Percentiles rank a stretch among this genome's conserved stretches.
phyloP scores from a whole-genome alignment of 2,329 filamentous ascomycete genomes.

The Cercospora sp. region DNA sequence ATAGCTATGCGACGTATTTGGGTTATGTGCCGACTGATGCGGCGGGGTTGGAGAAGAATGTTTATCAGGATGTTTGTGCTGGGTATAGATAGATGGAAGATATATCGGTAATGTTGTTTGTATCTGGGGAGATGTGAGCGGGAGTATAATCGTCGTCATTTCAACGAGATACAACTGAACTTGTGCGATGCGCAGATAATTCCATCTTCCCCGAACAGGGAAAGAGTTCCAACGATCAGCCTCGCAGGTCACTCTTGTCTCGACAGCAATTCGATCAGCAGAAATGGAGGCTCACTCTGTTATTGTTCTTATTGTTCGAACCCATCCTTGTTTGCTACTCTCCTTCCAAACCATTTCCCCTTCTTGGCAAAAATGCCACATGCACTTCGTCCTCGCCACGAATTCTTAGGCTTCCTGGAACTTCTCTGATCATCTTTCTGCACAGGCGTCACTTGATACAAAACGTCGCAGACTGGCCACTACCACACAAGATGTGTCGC shows the following conservation, averaged over 20 bases:
- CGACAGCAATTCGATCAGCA: not conserved
- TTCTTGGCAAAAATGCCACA: not conserved
- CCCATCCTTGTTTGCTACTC: not conserved
- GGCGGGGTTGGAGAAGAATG: conserved; percentile 15
- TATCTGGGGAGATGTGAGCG: not conserved
- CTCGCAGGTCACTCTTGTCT: not conserved
- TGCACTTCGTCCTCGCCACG: not conserved
- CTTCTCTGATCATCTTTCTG: not conserved
- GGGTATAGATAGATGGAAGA: conserved; percentile 5
- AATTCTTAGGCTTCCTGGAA: not conserved
- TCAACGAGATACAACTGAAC: not conserved
- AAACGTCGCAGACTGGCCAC: not conserved
- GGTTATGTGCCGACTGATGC: conserved; percentile 15
- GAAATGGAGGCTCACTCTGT: not conserved
- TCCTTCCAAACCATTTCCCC: not conserved
- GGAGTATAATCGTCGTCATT: not conserved
- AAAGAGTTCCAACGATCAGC: not conserved
- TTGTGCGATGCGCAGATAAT: not conserved
- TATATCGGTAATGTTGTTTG: not conserved
- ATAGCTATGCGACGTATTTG: conserved; percentile 13
- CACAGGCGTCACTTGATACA: not conserved
- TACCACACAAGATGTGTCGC: conserved; percentile 16
- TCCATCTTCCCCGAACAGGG: not conserved
- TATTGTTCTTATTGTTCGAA: not conserved
- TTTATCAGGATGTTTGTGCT: conserved; percentile 20